Evolutionary conservation across 1,284 basidiomycete genomes (phyloP).

Genomic region (Malassezia vespertilionis): DNA sequence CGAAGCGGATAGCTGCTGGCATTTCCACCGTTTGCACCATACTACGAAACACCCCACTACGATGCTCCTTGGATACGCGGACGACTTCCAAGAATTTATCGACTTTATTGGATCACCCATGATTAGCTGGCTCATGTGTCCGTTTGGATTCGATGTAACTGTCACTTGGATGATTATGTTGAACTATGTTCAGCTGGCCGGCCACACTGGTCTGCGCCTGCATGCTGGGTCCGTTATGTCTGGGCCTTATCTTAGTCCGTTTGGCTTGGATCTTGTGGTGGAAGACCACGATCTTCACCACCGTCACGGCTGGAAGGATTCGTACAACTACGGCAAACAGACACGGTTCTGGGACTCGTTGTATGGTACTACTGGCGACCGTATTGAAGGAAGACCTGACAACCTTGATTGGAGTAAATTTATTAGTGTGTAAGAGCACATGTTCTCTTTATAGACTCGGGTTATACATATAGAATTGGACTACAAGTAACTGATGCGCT

Average conservation of each 20-base stretch:
- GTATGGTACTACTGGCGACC: constrained; percentile 34
- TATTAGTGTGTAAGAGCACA: too few species aligned
- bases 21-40: constrained; percentile 28
- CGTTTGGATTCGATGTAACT: constrained; percentile 26
- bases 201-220: constrained; percentile 34
- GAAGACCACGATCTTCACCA: constrained; percentile 48
- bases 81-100: constrained; percentile 32
- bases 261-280: constrained; percentile 29
- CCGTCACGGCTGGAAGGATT: constrained; percentile 33
- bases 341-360: constrained; percentile 37
- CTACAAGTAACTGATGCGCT: too few species aligned
- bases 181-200: constrained; percentile 30
- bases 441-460: too few species aligned
- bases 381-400: constrained; percentile 24
- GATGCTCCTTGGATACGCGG: constrained; percentile 28
- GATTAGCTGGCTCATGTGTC: constrained; percentile 23
- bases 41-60: constrained; percentile 36
- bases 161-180: constrained; percentile 24
- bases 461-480: too few species aligned
- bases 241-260: constrained; percentile 19
- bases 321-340: constrained; percentile 42
- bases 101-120: constrained; percentile 35
- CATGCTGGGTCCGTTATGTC: constrained; percentile 30
- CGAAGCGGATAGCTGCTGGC: constrained; percentile 25
- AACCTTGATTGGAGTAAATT: constrained; percentile 17